Evolutionary conservation across 2,329 filamentous ascomycete genomes (phyloP).

Genomic region (Nigrospora oryzae): DNA sequence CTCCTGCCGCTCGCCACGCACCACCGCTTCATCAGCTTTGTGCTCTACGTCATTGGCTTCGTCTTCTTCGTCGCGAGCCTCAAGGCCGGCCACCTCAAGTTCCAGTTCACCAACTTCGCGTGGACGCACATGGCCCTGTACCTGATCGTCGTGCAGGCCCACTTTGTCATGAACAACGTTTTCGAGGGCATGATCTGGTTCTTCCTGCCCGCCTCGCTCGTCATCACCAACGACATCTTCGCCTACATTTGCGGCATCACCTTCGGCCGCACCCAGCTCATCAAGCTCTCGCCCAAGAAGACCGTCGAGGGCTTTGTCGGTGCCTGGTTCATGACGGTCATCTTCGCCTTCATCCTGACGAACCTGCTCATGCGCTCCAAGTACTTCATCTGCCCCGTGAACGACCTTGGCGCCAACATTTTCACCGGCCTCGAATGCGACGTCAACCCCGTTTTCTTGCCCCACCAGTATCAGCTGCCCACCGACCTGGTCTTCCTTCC

Average conservation of each 20-base stretch:
- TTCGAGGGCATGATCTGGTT: constrained; percentile 99
- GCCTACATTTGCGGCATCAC: constrained; percentile 97
- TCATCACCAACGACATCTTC: constrained; percentile 98
- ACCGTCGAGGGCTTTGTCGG: constrained; percentile 96
- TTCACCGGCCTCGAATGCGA: constrained; percentile 85
- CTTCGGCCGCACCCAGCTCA: constrained; percentile 91
- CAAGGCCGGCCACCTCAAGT: constrained; percentile 92
- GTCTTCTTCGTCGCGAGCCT: constrained; percentile 96
- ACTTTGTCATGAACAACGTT: constrained; percentile 99
- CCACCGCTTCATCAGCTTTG: constrained; percentile 97
- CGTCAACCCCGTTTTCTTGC: constrained; percentile 84
- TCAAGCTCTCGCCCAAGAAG: constrained; percentile 98
- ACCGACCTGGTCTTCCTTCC: constrained; percentile 45
- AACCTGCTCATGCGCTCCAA: constrained; percentile 82
- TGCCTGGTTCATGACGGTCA: constrained; percentile 89
- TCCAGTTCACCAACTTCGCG: constrained; percentile 98
- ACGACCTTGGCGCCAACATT: constrained; percentile 88
- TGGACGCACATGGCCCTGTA: constrained; percentile 99
- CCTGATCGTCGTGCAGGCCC: constrained; percentile 93
- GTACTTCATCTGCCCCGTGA: constrained; percentile 98
- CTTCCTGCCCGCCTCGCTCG: constrained; percentile 87
- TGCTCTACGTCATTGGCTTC: constrained; percentile 96
- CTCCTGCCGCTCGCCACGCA: constrained; percentile 90
- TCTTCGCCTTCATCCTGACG: constrained; percentile 75
- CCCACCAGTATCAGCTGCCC: constrained; percentile 43